Base-by-base conservation (phyloP, 2,329 filamentous ascomycete genomes). In the Reticulascus tulasneorum region DNA sequence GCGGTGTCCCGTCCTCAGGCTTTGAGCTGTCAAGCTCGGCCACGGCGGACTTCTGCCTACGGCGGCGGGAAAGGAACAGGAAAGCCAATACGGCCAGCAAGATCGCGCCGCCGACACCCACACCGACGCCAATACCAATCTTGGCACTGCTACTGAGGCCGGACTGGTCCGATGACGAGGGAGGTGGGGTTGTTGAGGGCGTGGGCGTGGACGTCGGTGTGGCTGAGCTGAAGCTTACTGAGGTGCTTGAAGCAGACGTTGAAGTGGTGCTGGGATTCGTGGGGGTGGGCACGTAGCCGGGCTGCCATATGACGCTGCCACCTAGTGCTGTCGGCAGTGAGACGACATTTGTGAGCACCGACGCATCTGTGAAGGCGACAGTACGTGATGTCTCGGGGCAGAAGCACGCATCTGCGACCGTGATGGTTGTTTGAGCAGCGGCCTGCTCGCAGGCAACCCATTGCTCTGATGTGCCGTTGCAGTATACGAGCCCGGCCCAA, bases 401-500 rank as follows among this genome's bases (percentile, higher is more conserved):
- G 24, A 37, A 52, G 45, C 55, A 61, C 4, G 40, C 45, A 11
- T 54, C 51, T 6, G 55, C 47, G 2, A 44, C 25, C 7, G 46
- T 37, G 12, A 55, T 37, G 5, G 52, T 50, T 4, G 33, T 29
- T 1, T 51, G 42, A 7, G 40, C 34, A 25, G 24, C 40, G 3
- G 42, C 42, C 30, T 60, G 57, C 12, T 44, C 40, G 41, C 60
- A 63, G 15, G 50, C 51, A 12, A 55, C 44, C 54, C 61, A 63
- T 36, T 54, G 35, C 19, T 53, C 39, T 3, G 49, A 50, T 4
- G 48, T 54, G 44, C 47, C 47, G 37, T 60, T 55, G 47, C 60
- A 63, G 44, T 55, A 59, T 2, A 52, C 52, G 12, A 63, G 51
- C 1, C 56, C 59, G 7, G 56, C 36, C 60, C 62, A 64, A 9